Percentiles rank a stretch among this genome's conserved stretches.
Evolutionary conservation across 176 grass and related monocot genomes (phyloP).

Genomic region (Oryza coarctata): DNA sequence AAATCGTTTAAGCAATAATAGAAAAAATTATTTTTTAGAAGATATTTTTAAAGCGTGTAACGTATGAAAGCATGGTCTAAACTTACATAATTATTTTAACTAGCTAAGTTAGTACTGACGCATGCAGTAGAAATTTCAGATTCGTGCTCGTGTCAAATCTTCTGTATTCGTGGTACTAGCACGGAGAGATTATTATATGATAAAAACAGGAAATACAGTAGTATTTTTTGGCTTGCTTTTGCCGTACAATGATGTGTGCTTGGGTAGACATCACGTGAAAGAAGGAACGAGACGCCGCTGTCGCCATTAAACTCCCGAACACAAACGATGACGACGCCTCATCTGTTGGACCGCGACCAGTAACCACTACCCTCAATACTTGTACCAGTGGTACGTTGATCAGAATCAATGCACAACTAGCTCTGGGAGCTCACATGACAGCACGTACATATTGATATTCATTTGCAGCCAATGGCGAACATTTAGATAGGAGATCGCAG

Average conservation of each 20-base stretch:
- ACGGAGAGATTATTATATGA: no score
- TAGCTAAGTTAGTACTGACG: no score
- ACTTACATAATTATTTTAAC: no score
- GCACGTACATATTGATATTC: background rate
- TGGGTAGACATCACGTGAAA: slow-evolving; percentile 23
- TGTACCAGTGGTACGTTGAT: background rate
- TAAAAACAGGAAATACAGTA: no score
- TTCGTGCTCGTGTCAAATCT: no score
- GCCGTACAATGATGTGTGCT: background rate
- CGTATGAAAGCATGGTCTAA: no score
- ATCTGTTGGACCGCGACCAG: slow-evolving; percentile 10
- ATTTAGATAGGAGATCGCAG: background rate
- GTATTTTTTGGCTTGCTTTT: no score
- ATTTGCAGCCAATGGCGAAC: background rate
- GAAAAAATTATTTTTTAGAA: no score
- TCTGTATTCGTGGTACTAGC: no score
- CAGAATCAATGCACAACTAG: background rate
- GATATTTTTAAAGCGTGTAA: no score
- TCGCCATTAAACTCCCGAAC: slow-evolving; percentile 22
- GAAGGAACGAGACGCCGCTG: background rate
- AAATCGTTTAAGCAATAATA: no score
- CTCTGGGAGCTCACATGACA: slow-evolving; percentile 1
- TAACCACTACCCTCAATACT: slow-evolving; percentile 10
- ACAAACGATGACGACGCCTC: slow-evolving; percentile 5
- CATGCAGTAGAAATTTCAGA: no score